Evolutionary conservation across 352 stramenopile species (phyloP).

Genomic region (Pythium volutum): DNA sequence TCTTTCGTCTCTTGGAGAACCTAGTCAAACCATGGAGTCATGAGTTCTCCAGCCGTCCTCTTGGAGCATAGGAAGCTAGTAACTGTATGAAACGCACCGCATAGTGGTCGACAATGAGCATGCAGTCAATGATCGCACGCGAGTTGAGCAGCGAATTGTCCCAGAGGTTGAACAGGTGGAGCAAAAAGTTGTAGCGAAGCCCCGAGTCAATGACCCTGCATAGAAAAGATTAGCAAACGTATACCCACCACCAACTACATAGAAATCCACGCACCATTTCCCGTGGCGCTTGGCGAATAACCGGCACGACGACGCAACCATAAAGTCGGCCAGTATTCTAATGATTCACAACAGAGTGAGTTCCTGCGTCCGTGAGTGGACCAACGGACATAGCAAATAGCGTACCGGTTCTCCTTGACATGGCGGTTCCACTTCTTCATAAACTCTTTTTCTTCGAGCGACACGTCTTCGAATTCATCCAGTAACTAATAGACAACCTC

Average conservation of each 20-base stretch:
- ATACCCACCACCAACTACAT: not conserved
- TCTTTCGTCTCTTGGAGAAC: constrained; percentile 36
- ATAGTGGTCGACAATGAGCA: constrained; percentile 79
- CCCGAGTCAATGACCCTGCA: constrained; percentile 65
- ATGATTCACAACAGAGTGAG: not conserved
- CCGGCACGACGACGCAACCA: constrained; percentile 82
- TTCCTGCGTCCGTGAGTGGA: not conserved
- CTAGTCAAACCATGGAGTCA: not conserved
- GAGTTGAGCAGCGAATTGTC: constrained; percentile 87
- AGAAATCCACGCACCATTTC: constrained; percentile 61
- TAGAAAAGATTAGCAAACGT: not conserved
- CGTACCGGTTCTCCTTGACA: constrained; percentile 70
- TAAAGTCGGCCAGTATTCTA: constrained; percentile 83
- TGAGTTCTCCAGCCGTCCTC: too few relatives aligned
- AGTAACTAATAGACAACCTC: constrained; percentile 42
- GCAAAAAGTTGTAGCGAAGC: constrained; percentile 83
- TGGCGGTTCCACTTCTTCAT: constrained; percentile 92
- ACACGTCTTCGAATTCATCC: constrained; percentile 87
- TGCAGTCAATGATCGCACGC: constrained; percentile 84
- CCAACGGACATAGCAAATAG: not conserved
- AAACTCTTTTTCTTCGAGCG: constrained; percentile 85
- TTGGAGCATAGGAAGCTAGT: too few relatives aligned
- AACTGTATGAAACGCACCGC: constrained; percentile 13
- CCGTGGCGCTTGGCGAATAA: constrained; percentile 81
- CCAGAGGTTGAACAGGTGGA: constrained; percentile 90